Conservation (phyloP, 805 yeast genomes). For the Saturnispora hagleri region DNA sequence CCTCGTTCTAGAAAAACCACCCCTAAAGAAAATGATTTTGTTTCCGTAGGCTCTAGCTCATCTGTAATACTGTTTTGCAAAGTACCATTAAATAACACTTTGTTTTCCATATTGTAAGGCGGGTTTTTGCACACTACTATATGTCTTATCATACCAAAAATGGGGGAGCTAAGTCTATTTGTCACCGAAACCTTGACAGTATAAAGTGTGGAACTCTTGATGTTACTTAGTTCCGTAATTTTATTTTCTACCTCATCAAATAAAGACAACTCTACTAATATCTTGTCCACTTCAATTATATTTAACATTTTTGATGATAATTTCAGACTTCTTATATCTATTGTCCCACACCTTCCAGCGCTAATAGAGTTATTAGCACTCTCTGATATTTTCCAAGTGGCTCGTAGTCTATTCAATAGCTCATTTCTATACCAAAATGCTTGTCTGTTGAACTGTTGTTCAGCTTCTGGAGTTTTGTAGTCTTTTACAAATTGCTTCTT, state of each 20-base stretch:
- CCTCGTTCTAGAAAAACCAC: constrained; percentile 68
- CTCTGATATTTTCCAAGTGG: constrained; percentile 48
- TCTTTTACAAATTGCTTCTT: constrained; percentile 63
- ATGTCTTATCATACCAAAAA: constrained; percentile 54
- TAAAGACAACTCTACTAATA: constrained; percentile 34
- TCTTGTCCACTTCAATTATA: constrained; percentile 40
- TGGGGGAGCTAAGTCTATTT: constrained; percentile 35
- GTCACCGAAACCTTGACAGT: constrained; percentile 39
- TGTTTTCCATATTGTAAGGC: constrained; percentile 36
- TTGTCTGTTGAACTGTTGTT: constrained; percentile 46
- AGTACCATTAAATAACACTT: constrained; percentile 63
- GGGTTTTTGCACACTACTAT: constrained; percentile 35
- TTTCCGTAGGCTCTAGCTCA: constrained; percentile 34
- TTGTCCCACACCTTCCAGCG: constrained; percentile 38
- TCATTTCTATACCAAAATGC: constrained; percentile 76
- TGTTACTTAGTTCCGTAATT: constrained; percentile 19
- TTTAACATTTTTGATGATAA: constrained; percentile 53
- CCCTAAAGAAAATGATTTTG: constrained; percentile 38
- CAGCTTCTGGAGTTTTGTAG: constrained; percentile 43
- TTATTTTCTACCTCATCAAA: constrained; percentile 11
- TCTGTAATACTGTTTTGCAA: constrained; percentile 46
- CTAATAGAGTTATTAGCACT: constrained; percentile 21
- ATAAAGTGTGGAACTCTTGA: constrained; percentile 41
- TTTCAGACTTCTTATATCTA: constrained; percentile 61
- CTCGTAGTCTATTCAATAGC: constrained; percentile 48